Conservation (phyloP, 306 rosid species). For the Cercis canadensis region DNA sequence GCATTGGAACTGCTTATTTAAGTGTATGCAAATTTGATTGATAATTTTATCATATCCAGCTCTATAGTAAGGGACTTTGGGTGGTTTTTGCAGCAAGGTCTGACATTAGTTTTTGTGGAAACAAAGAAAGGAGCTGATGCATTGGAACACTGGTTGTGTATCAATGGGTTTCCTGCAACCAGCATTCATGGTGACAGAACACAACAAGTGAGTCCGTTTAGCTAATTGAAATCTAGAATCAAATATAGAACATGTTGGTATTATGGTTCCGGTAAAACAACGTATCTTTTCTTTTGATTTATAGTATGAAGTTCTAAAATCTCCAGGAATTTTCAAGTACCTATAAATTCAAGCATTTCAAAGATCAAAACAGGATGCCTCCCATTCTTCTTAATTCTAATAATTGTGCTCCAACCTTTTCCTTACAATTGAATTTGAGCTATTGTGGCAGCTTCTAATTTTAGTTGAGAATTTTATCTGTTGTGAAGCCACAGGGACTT, state of each 20-base stretch:
- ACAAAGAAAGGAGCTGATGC: slow-evolving; percentile 98
- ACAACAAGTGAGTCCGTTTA: slow-evolving; percentile 69
- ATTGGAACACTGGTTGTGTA: slow-evolving; percentile 86
- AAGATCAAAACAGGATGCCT: slow-evolving; percentile 6
- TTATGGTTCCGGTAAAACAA: slow-evolving; percentile 23
- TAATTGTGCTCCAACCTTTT: neutral
- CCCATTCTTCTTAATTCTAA: neutral
- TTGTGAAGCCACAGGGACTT: no score
- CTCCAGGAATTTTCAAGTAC: neutral
- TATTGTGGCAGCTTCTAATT: no score
- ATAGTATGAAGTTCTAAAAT: no score
- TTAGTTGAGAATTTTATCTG: no score
- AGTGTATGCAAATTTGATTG: slow-evolving; percentile 24
- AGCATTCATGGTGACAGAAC: slow-evolving; percentile 96
- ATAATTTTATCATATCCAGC: slow-evolving; percentile 16
- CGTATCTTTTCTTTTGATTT: no score
- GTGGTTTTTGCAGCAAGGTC: slow-evolving; percentile 72
- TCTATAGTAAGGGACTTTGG: slow-evolving; percentile 25
- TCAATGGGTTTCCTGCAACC: slow-evolving; percentile 92
- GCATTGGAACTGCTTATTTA: slow-evolving; percentile 1
- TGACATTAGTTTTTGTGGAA: slow-evolving; percentile 96
- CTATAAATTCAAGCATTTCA: slow-evolving; percentile 18
- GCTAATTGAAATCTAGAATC: slow-evolving; percentile 26
- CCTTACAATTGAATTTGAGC: slow-evolving; percentile 17
- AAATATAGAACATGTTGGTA: slow-evolving; percentile 6